Base-by-base conservation (phyloP, 352 stramenopile species). In the Phytophthora idaei region DNA sequence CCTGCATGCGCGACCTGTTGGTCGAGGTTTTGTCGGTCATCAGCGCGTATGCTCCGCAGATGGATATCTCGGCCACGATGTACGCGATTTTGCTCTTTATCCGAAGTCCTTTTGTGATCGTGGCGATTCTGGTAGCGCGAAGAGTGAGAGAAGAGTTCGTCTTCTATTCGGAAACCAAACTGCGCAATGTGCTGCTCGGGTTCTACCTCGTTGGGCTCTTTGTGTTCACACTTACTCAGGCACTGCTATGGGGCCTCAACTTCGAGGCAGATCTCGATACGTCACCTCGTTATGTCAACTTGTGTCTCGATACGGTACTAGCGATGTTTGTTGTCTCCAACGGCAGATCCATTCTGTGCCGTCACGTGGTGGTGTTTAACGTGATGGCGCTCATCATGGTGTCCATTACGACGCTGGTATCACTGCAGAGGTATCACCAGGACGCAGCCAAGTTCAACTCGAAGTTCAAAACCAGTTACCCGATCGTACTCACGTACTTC, bases 301-400 rank as follows among this genome's bases (percentile, higher is more conserved):
- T 95, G 60, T 95, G 85, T 44, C 70, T 95, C 8, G 85, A 93
- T 53, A 83, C 78, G 0, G 87, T 95, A 47, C 62, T 95, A 6
- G 75, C 82, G 7, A 95, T 95, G 86, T 93, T 95, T 53, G 71
- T 93, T 17, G 88, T 92, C 3, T 95, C 88, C 2, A 94, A 93
- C 29, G 88, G 88, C 12, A 73, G 88, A 15, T 94, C 86, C 2
- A 85, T 95, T 27, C 58, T 93, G 45, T 87, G 90, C 46, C 85
- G 86, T 17, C 82, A 92, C 47, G 66, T 81, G 0, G 62, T 90
- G 10, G 57, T 76, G 8, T 92, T 92, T 71, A 94, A 95, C 46
- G 32, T 77, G 0, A 15, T 91, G 2, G 76, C 82, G 5, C 62
- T 93, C 1, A 29, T 81, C 1, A 64, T 90, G 17, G 86, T 90